Evolutionary conservation across 2,329 filamentous ascomycete species (phyloP).

Genomic region (Penicillium sp.): DNA sequence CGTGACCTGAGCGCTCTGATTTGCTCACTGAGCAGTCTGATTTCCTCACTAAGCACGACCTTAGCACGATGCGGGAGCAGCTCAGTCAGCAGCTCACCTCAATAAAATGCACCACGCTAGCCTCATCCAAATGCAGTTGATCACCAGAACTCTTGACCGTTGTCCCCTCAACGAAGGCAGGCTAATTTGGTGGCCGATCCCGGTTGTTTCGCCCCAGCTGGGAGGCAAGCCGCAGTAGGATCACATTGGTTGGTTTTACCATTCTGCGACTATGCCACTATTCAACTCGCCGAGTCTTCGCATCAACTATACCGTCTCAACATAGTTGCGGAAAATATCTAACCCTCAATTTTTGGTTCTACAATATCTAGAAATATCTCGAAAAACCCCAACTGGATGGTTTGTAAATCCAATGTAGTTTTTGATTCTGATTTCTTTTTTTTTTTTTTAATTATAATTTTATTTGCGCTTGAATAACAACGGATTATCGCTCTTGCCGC

Average conservation of each 20-base stretch:
- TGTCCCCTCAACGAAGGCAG: background rate
- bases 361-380: too few relatives aligned
- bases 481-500: too few relatives aligned
- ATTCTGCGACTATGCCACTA: background rate
- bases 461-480: too few relatives aligned
- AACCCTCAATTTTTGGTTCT: too few relatives aligned
- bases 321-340: too few relatives aligned
- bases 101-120: constrained; percentile 1
- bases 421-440: too few relatives aligned
- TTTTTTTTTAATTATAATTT: too few relatives aligned
- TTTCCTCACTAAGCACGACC: background rate
- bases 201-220: background rate
- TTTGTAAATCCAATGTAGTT: too few relatives aligned
- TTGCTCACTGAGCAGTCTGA: too few relatives aligned
- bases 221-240: background rate
- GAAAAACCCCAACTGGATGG: too few relatives aligned
- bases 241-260: background rate
- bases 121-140: background rate
- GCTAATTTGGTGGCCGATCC: background rate
- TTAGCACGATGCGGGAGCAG: too few relatives aligned
- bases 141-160: background rate
- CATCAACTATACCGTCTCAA: background rate
- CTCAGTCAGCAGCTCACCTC: background rate
- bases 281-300: background rate
- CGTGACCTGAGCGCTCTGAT: too few relatives aligned